Evolutionary conservation across 768 basidiomycete species (phyloP), one percentile per base, ranked within the genome.

Genomic region (Tubosaeta sp.): DNA sequence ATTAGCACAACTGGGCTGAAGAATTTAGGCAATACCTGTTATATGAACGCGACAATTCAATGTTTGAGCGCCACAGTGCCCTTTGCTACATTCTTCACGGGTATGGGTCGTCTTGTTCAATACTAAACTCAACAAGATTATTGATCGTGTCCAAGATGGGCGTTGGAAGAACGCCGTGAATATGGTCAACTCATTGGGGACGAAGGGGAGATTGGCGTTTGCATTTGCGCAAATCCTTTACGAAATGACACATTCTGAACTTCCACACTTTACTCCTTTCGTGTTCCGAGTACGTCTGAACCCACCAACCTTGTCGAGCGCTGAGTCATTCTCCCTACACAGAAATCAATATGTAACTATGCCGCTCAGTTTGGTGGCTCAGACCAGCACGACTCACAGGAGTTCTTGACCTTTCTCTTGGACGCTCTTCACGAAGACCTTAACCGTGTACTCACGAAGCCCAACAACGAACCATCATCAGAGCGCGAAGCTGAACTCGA

Each of bases 11-110:
- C 85, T 0, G 95, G 95, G 4, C 68, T 99, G 65, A 95, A 95
- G 80, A 99, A 99, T 66, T 65, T 98, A 54, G 86, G 89, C 16
- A 98, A 97, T 67, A 99, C 97, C 8, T 99, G 97, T 68, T 99
- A 98, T 66, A 98, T 98, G 93, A 98, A 98, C 67, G 91, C 97
- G 29, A 94, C 93, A 6, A 82, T 99, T 14, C 97, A 99, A 70
- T 99, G 97, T 68, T 74, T 99, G 65, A 93, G 86, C 65, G 95
- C 95, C 0, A 97, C 95, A 0, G 83, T 89, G 7, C 95, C 95
- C 0, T 95, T 99, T 68, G 83, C 94, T 29, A 79, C 85, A 49
- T 97, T 95, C 73, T 98, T 99, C 63, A 86, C 84, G 5, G 88
- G 93, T 94, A 65, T 34, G 46, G 44, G 16, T 19, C n/a, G 55